Evolutionary conservation across 1,284 basidiomycete species (phyloP), one percentile per base, ranked within the genome.

Genomic region (Papiliotrema nemorosa): DNA sequence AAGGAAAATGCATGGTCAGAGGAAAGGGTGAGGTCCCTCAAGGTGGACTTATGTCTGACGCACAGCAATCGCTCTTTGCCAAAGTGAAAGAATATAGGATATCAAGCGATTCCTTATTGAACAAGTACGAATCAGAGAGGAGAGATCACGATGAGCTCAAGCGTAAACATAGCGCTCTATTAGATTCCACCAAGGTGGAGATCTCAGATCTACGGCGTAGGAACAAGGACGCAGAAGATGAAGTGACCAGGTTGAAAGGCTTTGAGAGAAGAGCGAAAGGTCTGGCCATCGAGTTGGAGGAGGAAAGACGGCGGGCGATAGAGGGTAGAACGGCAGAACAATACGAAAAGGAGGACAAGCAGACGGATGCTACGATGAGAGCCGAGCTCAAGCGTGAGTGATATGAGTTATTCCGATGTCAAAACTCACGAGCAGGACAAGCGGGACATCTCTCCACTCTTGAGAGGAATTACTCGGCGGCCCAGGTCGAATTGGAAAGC

Each of bases 271-370:
- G 63, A 12, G 70, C 72, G 1, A 60, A 63, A 25, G 57, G 61
- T 13, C 50, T 74, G 7, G 50, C 63, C 1, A 70, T 72, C 26
- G 63, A 71, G 45, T 51, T 74, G 7, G 73, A 75, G 52, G 66
- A 67, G 51, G 53, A 60, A 45, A 63, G 56, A 45, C 51, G 73
- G 24, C 54, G 53, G 50, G 54, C 53, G 61, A 44, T 5, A 48
- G 43, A 20, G 57, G 47, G 20, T 54, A 64, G 24, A 52, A 56
- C 29, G 56, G 44, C 26, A 13, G 50, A 18, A 5, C 49, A 49
- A 37, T 54, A 59, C 27, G 60, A 50, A 12, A 50, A 44, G 21
- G 60, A 48, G 18, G 60, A 64, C 25, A 48, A 55, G 26, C 52
- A 59, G 41, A 54, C 54, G 1, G 68, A 66, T 26, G 59, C 62